These are phyloP conservation scores for Ampelomyces quisqualis DNA, from an alignment of 2,329 filamentous ascomycete genomes.

Conservation along the genomic window DNA sequence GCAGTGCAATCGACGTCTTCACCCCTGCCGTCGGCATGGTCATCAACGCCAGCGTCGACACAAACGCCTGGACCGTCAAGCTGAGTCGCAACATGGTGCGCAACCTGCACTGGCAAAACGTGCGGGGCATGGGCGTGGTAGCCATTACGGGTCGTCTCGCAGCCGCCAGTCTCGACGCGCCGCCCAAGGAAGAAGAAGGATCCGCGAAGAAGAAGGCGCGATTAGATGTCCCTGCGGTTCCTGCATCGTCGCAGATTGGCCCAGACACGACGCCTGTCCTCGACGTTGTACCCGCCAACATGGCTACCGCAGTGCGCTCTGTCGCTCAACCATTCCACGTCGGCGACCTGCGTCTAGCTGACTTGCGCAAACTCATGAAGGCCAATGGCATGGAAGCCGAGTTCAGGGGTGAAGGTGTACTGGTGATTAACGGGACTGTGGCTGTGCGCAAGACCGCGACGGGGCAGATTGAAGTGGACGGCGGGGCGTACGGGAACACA, in stretches of 20 bases:
- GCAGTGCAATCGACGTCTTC: constrained; percentile 66
- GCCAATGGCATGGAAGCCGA: constrained; percentile 79
- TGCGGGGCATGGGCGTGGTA: constrained; percentile 84
- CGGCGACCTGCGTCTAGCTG: constrained; percentile 84
- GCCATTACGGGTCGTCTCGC: constrained; percentile 79
- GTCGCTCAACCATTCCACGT: constrained; percentile 89
- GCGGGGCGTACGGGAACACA: constrained; percentile 37
- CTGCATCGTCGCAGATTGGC: constrained; percentile 51
- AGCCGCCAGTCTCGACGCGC: constrained; percentile 48
- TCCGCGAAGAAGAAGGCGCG: constrained; percentile 58
- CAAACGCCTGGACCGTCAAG: constrained; percentile 94
- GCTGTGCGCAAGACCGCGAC: constrained; percentile 84
- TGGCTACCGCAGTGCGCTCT: constrained; percentile 72
- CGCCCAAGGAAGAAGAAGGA: constrained; percentile 43
- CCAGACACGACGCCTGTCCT: constrained; percentile 55
- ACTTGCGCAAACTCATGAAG: constrained; percentile 82
- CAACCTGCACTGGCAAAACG: constrained; percentile 90
- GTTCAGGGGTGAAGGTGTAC: constrained; percentile 87
- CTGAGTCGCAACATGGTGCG: constrained; percentile 81
- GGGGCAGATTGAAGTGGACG: constrained; percentile 87
- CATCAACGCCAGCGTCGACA: constrained; percentile 92
- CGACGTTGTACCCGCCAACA: constrained; percentile 59
- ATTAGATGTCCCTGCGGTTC: constrained; percentile 39
- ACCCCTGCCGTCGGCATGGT: constrained; percentile 72
- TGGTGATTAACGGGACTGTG: constrained; percentile 85